These are phyloP conservation scores for Ascocoryne sarcoides DNA, from an alignment of 2,329 filamentous ascomycete species.

Conservation along the genomic window DNA sequence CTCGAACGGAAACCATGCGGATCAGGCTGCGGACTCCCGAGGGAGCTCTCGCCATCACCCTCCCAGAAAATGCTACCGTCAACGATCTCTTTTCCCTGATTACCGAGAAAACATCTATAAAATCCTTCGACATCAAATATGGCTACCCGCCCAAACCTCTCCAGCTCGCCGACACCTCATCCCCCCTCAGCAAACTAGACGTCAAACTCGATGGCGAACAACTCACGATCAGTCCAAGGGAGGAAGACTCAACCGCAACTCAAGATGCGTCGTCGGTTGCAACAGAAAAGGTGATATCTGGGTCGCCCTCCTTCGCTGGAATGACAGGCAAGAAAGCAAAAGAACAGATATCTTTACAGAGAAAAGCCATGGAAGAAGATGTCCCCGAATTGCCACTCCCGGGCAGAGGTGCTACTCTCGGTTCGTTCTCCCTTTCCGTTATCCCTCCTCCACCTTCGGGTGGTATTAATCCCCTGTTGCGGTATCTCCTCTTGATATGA, in stretches of 20 bases:
- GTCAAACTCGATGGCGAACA: slow-evolving; percentile 60
- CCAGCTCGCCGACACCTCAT: slow-evolving; percentile 43
- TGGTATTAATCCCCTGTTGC: too few relatives aligned
- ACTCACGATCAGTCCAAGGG: slow-evolving; percentile 43
- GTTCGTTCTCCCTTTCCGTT: slow-evolving; percentile 37
- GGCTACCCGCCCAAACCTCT: slow-evolving; percentile 73
- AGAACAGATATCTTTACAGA: slow-evolving; percentile 20
- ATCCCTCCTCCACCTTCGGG: too few relatives aligned
- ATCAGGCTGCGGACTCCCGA: slow-evolving; percentile 67
- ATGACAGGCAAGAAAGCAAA: slow-evolving; percentile 4
- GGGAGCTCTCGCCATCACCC: slow-evolving; percentile 60
- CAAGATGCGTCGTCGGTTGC: not conserved
- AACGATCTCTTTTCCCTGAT: slow-evolving; percentile 52
- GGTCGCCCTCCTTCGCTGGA: slow-evolving; percentile 1
- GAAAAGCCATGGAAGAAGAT: slow-evolving; percentile 25
- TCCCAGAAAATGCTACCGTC: slow-evolving; percentile 61
- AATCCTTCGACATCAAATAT: slow-evolving; percentile 68
- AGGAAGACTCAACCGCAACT: slow-evolving; percentile 2
- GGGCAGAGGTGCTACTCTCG: slow-evolving; percentile 43
- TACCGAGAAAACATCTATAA: slow-evolving; percentile 53
- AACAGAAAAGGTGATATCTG: not conserved
- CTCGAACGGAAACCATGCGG: slow-evolving; percentile 55
- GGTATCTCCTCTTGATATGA: slow-evolving; percentile 18
- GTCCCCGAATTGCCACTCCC: slow-evolving; percentile 33
- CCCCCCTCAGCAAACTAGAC: slow-evolving; percentile 44